phyloP scores from a whole-genome alignment of 2,329 filamentous ascomycete genomes.

The Diaporthe ampelina region DNA sequence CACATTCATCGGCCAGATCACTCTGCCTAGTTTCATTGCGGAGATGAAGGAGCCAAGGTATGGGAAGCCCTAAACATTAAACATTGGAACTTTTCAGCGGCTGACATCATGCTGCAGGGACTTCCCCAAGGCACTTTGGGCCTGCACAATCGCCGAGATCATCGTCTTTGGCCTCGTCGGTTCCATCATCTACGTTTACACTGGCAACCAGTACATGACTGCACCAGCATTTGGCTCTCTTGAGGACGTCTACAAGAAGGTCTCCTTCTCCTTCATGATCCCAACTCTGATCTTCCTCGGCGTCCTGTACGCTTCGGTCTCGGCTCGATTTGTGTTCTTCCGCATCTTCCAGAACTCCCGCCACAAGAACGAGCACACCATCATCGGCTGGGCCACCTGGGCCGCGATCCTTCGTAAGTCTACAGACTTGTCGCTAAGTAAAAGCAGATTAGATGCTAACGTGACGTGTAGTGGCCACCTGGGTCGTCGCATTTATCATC shows the following conservation, averaged over 20 bases:
- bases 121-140: slow-evolving; percentile 93
- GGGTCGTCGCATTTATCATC: slow-evolving; percentile 93
- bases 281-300: slow-evolving; percentile 94
- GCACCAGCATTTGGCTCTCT: slow-evolving; percentile 90
- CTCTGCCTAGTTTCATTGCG: slow-evolving; percentile 92
- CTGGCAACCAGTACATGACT: slow-evolving; percentile 90
- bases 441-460: slow-evolving; percentile 32
- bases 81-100: neutral
- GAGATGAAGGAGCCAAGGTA: slow-evolving; percentile 82
- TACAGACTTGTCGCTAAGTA: slow-evolving; percentile 21
- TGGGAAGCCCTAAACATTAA: slow-evolving; percentile 30
- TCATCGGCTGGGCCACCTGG: slow-evolving; percentile 87
- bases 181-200: slow-evolving; percentile 85
- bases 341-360: slow-evolving; percentile 83
- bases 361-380: slow-evolving; percentile 85
- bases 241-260: slow-evolving; percentile 84
- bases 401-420: slow-evolving; percentile 74
- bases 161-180: slow-evolving; percentile 89
- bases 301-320: slow-evolving; percentile 90
- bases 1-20: slow-evolving; percentile 96
- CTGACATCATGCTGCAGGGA: slow-evolving; percentile 63
- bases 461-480: slow-evolving; percentile 67
- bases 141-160: slow-evolving; percentile 89
- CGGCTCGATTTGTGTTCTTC: slow-evolving; percentile 92
- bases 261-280: slow-evolving; percentile 95